Evolutionary conservation across 495 filamentous ascomycete species (phyloP), one percentile per base, ranked within the genome.

Genomic region (Talaromyces proteolyticus): DNA sequence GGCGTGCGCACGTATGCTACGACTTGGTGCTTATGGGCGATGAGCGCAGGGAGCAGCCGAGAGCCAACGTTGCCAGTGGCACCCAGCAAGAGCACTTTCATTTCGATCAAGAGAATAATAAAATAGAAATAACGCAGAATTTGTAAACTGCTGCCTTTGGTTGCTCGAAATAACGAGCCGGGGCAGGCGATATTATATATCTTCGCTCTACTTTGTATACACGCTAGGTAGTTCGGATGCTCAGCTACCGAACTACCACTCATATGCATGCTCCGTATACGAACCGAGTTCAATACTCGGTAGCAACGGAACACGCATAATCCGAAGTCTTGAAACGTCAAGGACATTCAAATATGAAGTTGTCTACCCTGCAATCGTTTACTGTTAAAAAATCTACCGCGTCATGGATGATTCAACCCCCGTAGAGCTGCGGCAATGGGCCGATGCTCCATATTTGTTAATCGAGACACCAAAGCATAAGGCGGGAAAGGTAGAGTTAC

Each of bases 11-110:
- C 63, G 47, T 53, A 70, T 48, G 57, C 61, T 17, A 62, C 53
- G 42, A 75, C 63, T 38, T 17, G 55, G 54, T 73, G 69, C 6
- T 56, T 47, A 44, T 73, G 65, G 14, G 58, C 53, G 47, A 75
- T 54, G 22, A 74, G 65, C 0, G 72, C 67, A 20, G 66, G 56
- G 16, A 74, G 45, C 18, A 66, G 52, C 26, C 72, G 67, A 20
- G 57, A 59, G 16, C 72, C 72, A 6, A 75, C 51, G 40, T 65
- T 73, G 7, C 70, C 72, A 14, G 66, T 75, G 34, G 64, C 66
- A 4, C 72, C 72, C 37, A 75, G 51, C 12, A 75, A 54, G 20
- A 75, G 66, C 25, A 75, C 72, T 26, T 63, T 60, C 70, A 74
- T 74, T 16, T 49, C 42, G 26, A 47, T 21, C 18, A 18, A 16